phyloP scores from a whole-genome alignment of 805 yeast genomes.

The Novakomyces olei region DNA sequence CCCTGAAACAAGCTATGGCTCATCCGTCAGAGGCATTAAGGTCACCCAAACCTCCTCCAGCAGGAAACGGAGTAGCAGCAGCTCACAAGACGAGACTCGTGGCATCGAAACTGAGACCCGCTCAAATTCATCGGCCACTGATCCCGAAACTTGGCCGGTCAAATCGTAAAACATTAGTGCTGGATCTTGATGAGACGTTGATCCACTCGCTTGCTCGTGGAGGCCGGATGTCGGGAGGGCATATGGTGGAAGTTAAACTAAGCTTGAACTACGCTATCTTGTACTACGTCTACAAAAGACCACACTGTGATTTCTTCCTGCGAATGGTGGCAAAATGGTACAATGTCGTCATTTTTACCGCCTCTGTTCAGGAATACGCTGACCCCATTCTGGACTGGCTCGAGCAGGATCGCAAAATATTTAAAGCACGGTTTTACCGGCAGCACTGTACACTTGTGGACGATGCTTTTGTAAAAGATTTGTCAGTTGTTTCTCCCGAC shows the following conservation, averaged over 20 bases:
- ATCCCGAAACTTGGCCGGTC: conserved; percentile 9
- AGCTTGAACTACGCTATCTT: conserved; percentile 47
- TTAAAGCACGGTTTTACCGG: conserved; percentile 47
- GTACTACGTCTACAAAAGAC: conserved; percentile 79
- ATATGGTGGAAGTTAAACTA: conserved; percentile 63
- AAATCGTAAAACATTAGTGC: conserved; percentile 39
- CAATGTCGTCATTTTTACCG: conserved; percentile 77
- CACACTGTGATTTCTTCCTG: conserved; percentile 70
- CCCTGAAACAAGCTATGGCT: too few species aligned
- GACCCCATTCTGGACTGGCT: conserved; percentile 91
- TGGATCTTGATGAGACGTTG: conserved; percentile 85
- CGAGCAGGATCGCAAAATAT: conserved; percentile 38
- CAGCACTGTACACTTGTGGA: conserved; percentile 47
- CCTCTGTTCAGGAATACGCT: conserved; percentile 83
- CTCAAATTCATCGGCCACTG: too few species aligned
- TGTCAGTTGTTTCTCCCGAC: conserved; percentile 30
- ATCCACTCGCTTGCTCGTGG: conserved; percentile 72
- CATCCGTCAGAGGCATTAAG: too few species aligned
- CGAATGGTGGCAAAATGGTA: conserved; percentile 67
- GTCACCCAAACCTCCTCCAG: too few species aligned
- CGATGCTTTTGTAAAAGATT: conserved; percentile 75
- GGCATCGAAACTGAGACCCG: too few species aligned
- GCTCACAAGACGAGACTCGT: too few species aligned
- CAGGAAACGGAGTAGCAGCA: too few species aligned
- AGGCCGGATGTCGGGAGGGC: conserved; percentile 23